Conservation (phyloP, 768 basidiomycete species). For the Dendrothele bispora region DNA sequence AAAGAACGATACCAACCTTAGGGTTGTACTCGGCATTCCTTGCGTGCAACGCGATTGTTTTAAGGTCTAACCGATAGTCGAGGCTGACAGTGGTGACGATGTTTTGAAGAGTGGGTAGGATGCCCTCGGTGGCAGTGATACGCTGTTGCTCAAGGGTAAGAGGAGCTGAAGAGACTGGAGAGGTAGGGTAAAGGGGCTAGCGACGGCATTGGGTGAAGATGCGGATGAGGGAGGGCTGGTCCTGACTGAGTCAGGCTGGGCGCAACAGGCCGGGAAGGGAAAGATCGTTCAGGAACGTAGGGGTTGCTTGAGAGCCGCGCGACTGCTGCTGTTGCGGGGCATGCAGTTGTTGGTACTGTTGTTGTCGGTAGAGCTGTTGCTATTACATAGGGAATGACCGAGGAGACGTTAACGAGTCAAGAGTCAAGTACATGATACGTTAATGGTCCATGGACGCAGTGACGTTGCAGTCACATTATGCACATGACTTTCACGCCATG, state of each 20-base stretch:
- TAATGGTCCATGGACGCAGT: no score
- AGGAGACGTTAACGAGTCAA: no score
- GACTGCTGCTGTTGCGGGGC: conserved; percentile 21
- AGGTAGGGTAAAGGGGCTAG: conserved; percentile 57
- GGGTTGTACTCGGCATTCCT: conserved; percentile 99
- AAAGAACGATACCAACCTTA: conserved; percentile 76
- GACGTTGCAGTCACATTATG: no score
- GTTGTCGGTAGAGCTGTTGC: neutral
- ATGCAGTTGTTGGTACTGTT: conserved; percentile 6
- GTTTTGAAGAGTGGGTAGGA: no score
- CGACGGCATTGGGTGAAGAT: conserved; percentile 38
- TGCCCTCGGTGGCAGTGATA: conserved; percentile 96
- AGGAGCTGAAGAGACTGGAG: conserved; percentile 66
- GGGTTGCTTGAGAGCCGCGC: conserved; percentile 61
- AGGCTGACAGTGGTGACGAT: no score
- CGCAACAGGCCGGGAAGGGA: conserved; percentile 55
- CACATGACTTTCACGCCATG: no score
- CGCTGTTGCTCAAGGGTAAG: conserved; percentile 89
- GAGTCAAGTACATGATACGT: no score
- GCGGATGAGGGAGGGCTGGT: conserved; percentile 23
- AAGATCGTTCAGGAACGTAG: conserved; percentile 41
- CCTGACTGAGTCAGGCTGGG: conserved; percentile 28
- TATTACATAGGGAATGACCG: no score
- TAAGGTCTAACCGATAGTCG: no score
- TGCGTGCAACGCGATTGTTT: no score